Base-by-base conservation (phyloP, 2,329 filamentous ascomycete genomes). In the Chaetomium sp. region DNA sequence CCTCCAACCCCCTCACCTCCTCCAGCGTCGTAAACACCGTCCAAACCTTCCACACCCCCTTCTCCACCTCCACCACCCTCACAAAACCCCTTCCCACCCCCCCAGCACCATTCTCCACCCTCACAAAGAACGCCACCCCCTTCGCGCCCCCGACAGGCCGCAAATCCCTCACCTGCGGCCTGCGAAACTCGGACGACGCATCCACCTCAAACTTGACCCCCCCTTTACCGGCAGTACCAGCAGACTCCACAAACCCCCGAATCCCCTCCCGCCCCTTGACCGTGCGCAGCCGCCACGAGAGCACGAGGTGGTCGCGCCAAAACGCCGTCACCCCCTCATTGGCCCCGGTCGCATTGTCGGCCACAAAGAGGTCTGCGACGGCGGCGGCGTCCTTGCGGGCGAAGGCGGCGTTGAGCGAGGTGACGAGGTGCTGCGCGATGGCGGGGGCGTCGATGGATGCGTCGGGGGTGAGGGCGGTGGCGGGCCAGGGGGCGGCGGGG, bases 261-360 rank as follows among this genome's bases (percentile, higher is more conserved):
- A 85, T 81, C 33, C 76, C 77, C 57, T 78, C 68, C 55, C 74
- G 71, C 13, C 81, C 80, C 67, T 82, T 80, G n/a, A 83, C 70
- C 0, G 85, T 88, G 42, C 79, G 82, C 27, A 86, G 78, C 38
- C 84, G 80, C 81, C 84, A 87, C 0, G 82, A 81, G 10, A 87
- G 70, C 7, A 77, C 81, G 3, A 88, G 78, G 61, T 87, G 82
- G 70, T 88, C 86, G 45, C 85, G 78, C 84, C 84, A 88, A 71
- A 82, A 86, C 25, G 29, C 4, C 2, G 31, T 57, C 4, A 50
- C 51, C 0, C 4, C 10, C 5, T 16, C 29, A 6, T 35, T 31
- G 12, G 5, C 16, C 1, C 13, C 16, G 23, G 21, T 33, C 4
- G 51, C 33, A 38, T 27, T 19, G 42, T 82, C 78, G 12, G 81